phyloP scores from a whole-genome alignment of 2,329 filamentous ascomycete species.

The Diaporthe ampelina region DNA sequence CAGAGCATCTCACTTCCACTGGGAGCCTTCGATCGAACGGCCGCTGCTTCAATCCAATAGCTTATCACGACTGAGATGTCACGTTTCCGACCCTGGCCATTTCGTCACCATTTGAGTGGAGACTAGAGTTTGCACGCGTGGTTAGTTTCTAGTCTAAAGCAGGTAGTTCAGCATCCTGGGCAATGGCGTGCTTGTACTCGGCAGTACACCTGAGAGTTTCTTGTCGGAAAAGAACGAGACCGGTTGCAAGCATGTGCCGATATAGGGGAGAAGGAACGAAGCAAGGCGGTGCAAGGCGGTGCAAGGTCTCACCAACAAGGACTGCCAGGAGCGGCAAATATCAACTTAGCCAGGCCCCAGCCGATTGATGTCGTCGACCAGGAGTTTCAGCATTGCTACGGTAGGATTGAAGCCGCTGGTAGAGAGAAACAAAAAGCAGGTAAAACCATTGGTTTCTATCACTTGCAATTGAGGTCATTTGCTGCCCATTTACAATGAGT shows the following conservation, averaged over 20 bases:
- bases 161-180: constrained; percentile 1
- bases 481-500: not conserved
- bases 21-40: not conserved
- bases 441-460: no score
- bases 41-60: not conserved
- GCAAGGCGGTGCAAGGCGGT: not conserved
- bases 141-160: not conserved
- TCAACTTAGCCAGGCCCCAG: no score
- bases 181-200: constrained; percentile 34
- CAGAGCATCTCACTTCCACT: not conserved
- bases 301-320: not conserved
- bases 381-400: not conserved
- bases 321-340: no score
- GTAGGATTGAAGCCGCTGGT: not conserved
- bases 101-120: constrained; percentile 25
- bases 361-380: no score
- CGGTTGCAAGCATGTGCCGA: not conserved
- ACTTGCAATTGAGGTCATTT: not conserved
- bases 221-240: not conserved
- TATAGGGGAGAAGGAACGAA: not conserved
- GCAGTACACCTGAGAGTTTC: constrained; percentile 7
- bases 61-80: not conserved
- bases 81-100: constrained; percentile 15
- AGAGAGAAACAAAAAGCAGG: not conserved
- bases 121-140: constrained; percentile 1